Percentiles rank a stretch among this genome's conserved stretches.
Conservation (phyloP, 345 rosid genomes). For the Eucalyptus marginata region DNA sequence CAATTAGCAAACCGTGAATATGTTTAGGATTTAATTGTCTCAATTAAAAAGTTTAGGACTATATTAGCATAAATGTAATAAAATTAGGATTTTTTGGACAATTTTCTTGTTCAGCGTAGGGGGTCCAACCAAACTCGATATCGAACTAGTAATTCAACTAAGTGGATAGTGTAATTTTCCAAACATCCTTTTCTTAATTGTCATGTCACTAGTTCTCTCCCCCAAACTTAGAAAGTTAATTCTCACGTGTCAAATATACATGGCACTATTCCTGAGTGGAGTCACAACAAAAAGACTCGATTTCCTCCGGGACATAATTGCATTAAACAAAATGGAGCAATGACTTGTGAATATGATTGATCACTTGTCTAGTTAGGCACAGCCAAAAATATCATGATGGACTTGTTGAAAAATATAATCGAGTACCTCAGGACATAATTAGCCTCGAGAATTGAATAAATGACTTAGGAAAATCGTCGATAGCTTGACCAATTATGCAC, state of each 20-base stretch:
- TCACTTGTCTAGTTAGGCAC: neutral
- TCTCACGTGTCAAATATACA: neutral
- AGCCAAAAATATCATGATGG: neutral
- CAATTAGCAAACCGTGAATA: rapidly evolving
- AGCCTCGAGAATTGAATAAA: neutral
- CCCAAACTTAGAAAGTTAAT: neutral
- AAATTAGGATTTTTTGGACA: rapidly evolving
- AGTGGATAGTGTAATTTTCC: neutral
- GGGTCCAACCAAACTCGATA: neutral
- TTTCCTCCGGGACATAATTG: neutral
- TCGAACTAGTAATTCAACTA: neutral
- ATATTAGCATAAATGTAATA: neutral
- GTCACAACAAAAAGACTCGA: neutral
- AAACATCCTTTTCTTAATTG: neutral
- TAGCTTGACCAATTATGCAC: neutral
- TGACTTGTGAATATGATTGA: neutral
- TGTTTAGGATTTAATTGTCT: rapidly evolving
- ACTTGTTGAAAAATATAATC: neutral
- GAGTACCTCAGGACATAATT: neutral
- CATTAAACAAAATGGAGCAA: neutral
- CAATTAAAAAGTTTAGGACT: neutral
- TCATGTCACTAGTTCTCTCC: neutral
- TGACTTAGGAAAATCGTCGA: neutral
- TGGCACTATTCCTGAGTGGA: neutral
- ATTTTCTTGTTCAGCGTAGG: rapidly evolving